Evolutionary conservation across 345 rosid genomes (phyloP).

Genomic region (Eucalyptus fibrosa): DNA sequence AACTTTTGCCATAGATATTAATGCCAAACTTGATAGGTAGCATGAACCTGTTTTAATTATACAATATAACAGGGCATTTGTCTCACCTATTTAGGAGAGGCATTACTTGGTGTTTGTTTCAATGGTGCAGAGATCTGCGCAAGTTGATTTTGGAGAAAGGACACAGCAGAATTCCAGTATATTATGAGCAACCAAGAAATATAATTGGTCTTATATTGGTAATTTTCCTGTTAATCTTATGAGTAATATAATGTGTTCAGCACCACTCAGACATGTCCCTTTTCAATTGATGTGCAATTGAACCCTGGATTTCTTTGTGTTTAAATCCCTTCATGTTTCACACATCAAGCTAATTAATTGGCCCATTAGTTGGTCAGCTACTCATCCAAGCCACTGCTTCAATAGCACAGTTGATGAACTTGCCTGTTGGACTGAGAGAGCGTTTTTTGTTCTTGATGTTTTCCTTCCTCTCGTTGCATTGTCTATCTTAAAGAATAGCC

Average conservation of each 20-base stretch:
- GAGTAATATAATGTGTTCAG: not conserved
- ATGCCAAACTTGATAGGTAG: slow-evolving; percentile 48
- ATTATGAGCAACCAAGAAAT: slow-evolving; percentile 40
- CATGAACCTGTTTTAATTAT: not conserved
- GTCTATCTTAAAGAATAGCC: not conserved
- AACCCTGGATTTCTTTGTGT: not conserved
- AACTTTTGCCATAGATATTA: slow-evolving; percentile 41
- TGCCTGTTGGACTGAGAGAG: not conserved
- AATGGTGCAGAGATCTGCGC: slow-evolving; percentile 28
- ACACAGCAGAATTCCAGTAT: slow-evolving; percentile 65
- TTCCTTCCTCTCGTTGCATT: not conserved
- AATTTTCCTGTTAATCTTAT: not conserved
- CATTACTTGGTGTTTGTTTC: not conserved
- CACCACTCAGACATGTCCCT: not conserved
- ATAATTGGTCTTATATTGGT: slow-evolving; percentile 59
- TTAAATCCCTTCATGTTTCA: not conserved
- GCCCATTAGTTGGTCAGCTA: not conserved
- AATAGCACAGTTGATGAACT: not conserved
- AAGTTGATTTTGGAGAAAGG: slow-evolving; percentile 52
- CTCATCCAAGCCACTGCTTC: not conserved
- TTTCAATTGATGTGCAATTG: not conserved
- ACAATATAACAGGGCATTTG: not conserved
- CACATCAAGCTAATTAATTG: not conserved
- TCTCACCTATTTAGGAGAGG: not conserved
- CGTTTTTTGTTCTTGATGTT: not conserved